Evolutionary conservation across 2,329 filamentous ascomycete species (phyloP), one percentile per base, ranked within the genome.

Genomic region (Penicillium sp.): DNA sequence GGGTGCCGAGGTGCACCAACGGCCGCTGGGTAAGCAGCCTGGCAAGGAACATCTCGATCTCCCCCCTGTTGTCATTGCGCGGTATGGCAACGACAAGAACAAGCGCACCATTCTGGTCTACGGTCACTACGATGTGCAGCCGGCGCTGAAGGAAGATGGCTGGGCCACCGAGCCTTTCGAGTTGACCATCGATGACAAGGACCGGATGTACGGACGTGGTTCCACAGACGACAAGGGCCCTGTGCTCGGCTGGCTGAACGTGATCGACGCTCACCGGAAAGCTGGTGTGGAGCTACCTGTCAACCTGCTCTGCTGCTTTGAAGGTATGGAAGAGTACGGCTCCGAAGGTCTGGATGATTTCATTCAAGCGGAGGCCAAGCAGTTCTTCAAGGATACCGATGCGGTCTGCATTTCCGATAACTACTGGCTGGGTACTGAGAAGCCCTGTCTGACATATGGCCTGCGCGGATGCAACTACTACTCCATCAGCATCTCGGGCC

Each of bases 311-410:
- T 97, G 97, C 90, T 99, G 94, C 82, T 97, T 99, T 67, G 94
- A 99, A 82, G 94, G 94, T 47, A 99, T 99, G 94, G 94, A 99
- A 79, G 94, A 99, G 80, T 96, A 96, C 73, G 94, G 94, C 49
- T 97, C 92, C 0, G 93, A 97, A 73, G 94, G 94, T 35, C 83
- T 99, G 53, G 94, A 99, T 70, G 93, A 96, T 66, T 89, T 97
- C 64, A 97, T 99, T 77, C 83, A 89, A 64, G 87, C 85, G 45
- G 94, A 99, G 79, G 92, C 89, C 63, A 91, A 95, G 79, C 89
- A 90, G 68, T 97, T 88, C 82, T 99, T 99, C 80, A 91, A 91
- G 69, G 93, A 97, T 68, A 87, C 92, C 33, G 94, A 99, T 65
- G 94, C 92, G 6, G 91, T 97, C 57, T 99, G 94, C 79, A 99